A percentile compares a stretch with the other conserved stretches of the same genome.
Evolutionary conservation across 164 flowering plant species (phyloP).

Genomic region (Warburgia ugandensis): DNA sequence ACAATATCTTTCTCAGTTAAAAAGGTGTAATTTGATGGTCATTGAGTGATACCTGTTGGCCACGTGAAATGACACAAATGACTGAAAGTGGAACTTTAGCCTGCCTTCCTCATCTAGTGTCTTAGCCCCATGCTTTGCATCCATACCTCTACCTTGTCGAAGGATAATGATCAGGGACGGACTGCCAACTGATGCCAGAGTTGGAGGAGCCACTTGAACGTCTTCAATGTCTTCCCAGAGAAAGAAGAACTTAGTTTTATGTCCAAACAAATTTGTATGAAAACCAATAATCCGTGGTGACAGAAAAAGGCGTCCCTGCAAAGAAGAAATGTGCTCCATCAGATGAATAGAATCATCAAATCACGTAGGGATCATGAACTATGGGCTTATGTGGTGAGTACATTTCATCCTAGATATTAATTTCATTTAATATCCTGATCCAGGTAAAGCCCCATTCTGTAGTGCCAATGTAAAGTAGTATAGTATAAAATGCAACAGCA

Average conservation of each 20-base stretch:
- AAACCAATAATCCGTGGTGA: slow-evolving; percentile 92
- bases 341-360: too few species aligned
- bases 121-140: slow-evolving; percentile 93
- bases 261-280: slow-evolving; percentile 83
- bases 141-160: slow-evolving; percentile 71
- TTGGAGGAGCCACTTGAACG: slow-evolving; percentile 65
- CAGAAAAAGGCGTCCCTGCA: slow-evolving; percentile 91
- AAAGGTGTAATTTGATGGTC: too few species aligned
- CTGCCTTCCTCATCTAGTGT: slow-evolving; percentile 79
- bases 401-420: too few species aligned
- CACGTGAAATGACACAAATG: slow-evolving; percentile 81
- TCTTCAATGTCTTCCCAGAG: slow-evolving; percentile 98
- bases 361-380: too few species aligned
- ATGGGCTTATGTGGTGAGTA: too few species aligned
- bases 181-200: slow-evolving; percentile 88
- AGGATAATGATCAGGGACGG: slow-evolving; percentile 71
- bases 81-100: slow-evolving; percentile 86
- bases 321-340: too few species aligned
- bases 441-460: too few species aligned
- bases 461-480: neutral
- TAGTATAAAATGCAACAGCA: too few species aligned
- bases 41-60: slow-evolving; percentile 87
- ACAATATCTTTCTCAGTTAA: too few species aligned
- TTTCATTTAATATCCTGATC: too few species aligned
- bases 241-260: slow-evolving; percentile 83